phyloP scores from a whole-genome alignment of 129 eudicot species.

The Flaveria linearis region DNA sequence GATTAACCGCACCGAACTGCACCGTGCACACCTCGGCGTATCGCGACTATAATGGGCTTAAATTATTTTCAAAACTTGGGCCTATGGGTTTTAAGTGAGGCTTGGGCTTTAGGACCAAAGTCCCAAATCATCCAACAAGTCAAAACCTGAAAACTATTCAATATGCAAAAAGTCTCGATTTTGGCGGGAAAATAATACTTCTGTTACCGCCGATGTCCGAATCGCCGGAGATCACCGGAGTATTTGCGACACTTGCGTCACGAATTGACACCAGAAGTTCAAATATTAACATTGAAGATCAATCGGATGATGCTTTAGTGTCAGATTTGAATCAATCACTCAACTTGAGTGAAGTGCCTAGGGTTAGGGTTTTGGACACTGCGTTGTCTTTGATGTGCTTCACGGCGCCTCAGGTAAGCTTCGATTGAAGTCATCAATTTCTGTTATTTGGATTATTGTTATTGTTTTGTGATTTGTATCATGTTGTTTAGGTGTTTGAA shows the following conservation, averaged over 20 bases:
- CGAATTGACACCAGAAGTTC: slow-evolving; percentile 26
- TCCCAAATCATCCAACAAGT: too few relatives aligned
- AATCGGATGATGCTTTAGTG: slow-evolving; percentile 36
- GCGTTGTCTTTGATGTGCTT: slow-evolving; percentile 77
- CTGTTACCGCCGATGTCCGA: slow-evolving; percentile 45
- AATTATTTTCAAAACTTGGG: neutral
- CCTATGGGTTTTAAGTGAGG: neutral
- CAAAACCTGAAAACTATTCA: too few relatives aligned
- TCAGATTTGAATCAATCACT: slow-evolving; percentile 52
- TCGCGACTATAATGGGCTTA: too few relatives aligned
- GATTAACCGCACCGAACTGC: too few relatives aligned
- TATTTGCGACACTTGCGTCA: slow-evolving; percentile 57
- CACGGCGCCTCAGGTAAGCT: slow-evolving; percentile 59
- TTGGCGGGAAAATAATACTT: slow-evolving; percentile 34
- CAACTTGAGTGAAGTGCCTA: slow-evolving; percentile 50
- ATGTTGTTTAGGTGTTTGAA: slow-evolving; percentile 53
- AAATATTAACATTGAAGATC: slow-evolving; percentile 26
- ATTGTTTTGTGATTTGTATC: neutral
- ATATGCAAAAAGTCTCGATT: neutral
- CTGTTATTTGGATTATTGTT: neutral
- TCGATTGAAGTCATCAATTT: too few relatives aligned
- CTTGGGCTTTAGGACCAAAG: neutral
- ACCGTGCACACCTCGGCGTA: too few relatives aligned
- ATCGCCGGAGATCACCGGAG: slow-evolving; percentile 43
- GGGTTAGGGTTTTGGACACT: slow-evolving; percentile 73